Evolutionary conservation across 140 eudicot genomes (phyloP), one percentile per base, ranked within the genome.

Genomic region (Artemisia princeps): DNA sequence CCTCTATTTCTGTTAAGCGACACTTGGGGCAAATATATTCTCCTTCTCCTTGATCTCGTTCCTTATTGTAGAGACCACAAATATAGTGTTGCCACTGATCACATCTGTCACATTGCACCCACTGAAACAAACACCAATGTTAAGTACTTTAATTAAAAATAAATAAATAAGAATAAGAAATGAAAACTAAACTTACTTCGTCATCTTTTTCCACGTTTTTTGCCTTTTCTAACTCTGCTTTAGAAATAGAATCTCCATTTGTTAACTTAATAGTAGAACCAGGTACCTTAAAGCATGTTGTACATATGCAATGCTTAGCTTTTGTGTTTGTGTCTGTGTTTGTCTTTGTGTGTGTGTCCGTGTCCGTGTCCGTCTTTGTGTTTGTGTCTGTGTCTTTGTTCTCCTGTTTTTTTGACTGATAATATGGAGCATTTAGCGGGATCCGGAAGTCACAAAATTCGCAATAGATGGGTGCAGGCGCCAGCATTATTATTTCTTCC

Each of bases 31-130:
- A 89, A 14, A 80, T 60, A 59, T 89, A 89, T 49, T 71, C 78
- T 49, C 74, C 83, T 20, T 55, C 20, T 50, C 74, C 83, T 20
- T 55, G 15, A 70, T 89, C 85, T 51, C 63, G 72, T 73, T 79
- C 78, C 37, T 70, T 66, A 74, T 81, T 89, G 55, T 79, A 86
- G 8, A 89, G 78, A 9, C 82, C 96, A 70, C 95, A 89, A 49
- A 84, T 82, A 74, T 84, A 83, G 69, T 86, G 96, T 64, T 79
- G 89, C 96, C 96, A 89, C 16, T 55, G 10, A 60, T 78, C 67
- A 71, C 96, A 86, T 79, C 71, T 78, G 72, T 89, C 92, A 63
- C 96, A 89, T 54, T 68, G 84, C 45, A 89, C 95, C 96, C 96
- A 89, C 96, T 89, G 77, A 69, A 58, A 24, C 56, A 58, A 69